Percentiles rank a stretch among this genome's conserved stretches.
Conservation (phyloP, 208 protist species). For the Wallacemonas sp. region DNA sequence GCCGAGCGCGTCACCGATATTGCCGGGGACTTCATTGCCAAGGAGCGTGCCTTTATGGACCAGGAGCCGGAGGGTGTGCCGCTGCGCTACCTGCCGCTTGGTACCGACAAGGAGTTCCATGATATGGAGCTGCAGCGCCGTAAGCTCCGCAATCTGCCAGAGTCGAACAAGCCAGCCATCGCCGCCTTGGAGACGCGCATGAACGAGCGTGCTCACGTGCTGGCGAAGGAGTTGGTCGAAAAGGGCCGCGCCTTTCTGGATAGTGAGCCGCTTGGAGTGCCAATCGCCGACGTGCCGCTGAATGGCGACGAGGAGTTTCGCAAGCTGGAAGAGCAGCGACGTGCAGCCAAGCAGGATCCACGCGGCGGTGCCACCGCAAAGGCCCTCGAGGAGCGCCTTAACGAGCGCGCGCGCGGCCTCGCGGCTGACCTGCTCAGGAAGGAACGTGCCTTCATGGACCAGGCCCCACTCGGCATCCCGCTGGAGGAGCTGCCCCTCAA, state of each 20-base stretch:
- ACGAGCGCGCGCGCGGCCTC: slow-evolving; percentile 51
- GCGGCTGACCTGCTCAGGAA: slow-evolving; percentile 46
- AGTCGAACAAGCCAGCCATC: slow-evolving; percentile 30
- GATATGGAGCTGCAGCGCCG: slow-evolving; percentile 59
- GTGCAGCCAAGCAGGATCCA: slow-evolving; percentile 49
- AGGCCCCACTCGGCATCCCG: slow-evolving; percentile 57
- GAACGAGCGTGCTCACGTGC: slow-evolving; percentile 63
- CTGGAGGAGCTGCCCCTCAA: slow-evolving; percentile 67
- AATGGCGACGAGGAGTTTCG: slow-evolving; percentile 71
- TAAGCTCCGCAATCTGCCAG: slow-evolving; percentile 28
- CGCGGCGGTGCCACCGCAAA: slow-evolving; percentile 27
- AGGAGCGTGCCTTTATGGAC: slow-evolving; percentile 80
- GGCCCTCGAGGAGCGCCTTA: slow-evolving; percentile 55
- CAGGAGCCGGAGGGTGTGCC: slow-evolving; percentile 72
- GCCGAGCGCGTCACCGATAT: slow-evolving; percentile 64
- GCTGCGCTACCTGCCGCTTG: slow-evolving; percentile 72
- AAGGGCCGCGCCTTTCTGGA: slow-evolving; percentile 66
- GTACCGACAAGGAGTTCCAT: slow-evolving; percentile 65
- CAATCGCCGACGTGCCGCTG: slow-evolving; percentile 62
- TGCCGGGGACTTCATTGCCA: slow-evolving; percentile 55
- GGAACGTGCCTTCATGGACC: slow-evolving; percentile 76
- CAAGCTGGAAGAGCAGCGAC: slow-evolving; percentile 69
- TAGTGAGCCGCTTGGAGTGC: slow-evolving; percentile 66
- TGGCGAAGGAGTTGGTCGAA: slow-evolving; percentile 68
- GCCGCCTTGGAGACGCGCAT: slow-evolving; percentile 52